Conservation (phyloP, 306 rosid species). For the Senna tora region DNA sequence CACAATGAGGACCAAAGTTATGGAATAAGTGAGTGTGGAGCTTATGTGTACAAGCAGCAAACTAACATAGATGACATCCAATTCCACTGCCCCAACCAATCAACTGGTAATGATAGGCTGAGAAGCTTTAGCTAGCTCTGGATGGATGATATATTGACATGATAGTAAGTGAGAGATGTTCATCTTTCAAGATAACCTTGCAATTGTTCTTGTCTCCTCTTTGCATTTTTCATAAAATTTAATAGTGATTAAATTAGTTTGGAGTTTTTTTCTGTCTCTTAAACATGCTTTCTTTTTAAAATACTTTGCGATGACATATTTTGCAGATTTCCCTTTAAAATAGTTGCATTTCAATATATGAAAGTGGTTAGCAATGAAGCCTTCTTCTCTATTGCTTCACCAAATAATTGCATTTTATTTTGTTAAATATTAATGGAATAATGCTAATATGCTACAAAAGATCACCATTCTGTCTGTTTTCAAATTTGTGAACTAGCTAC, state of each 20-base stretch:
- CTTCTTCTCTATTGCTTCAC: slow-evolving; percentile 27
- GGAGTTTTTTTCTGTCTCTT: slow-evolving; percentile 22
- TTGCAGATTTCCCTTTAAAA: slow-evolving; percentile 88
- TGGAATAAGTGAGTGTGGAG: too few relatives aligned
- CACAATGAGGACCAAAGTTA: too few relatives aligned
- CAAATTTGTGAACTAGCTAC: slow-evolving; percentile 15
- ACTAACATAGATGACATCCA: too few relatives aligned
- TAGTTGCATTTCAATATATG: slow-evolving; percentile 68
- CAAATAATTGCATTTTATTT: slow-evolving; percentile 24
- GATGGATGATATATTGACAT: too few relatives aligned
- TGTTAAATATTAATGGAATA: slow-evolving; percentile 4
- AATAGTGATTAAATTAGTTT: not conserved
- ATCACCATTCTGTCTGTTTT: not conserved
- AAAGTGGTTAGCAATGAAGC: slow-evolving; percentile 71
- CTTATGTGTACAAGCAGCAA: too few relatives aligned
- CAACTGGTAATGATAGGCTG: too few relatives aligned
- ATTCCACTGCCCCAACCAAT: too few relatives aligned
- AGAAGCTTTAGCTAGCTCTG: not conserved
- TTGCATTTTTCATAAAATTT: slow-evolving; percentile 15
- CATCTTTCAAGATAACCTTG: too few relatives aligned
- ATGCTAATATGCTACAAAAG: slow-evolving; percentile 11
- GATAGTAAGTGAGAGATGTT: too few relatives aligned
- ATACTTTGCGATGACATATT: slow-evolving; percentile 13
- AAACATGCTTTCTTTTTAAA: slow-evolving; percentile 15
- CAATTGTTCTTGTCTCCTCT: not conserved